These are phyloP conservation scores for Salvia splendens DNA, from an alignment of 257 asterid species.

Conservation along the genomic window DNA sequence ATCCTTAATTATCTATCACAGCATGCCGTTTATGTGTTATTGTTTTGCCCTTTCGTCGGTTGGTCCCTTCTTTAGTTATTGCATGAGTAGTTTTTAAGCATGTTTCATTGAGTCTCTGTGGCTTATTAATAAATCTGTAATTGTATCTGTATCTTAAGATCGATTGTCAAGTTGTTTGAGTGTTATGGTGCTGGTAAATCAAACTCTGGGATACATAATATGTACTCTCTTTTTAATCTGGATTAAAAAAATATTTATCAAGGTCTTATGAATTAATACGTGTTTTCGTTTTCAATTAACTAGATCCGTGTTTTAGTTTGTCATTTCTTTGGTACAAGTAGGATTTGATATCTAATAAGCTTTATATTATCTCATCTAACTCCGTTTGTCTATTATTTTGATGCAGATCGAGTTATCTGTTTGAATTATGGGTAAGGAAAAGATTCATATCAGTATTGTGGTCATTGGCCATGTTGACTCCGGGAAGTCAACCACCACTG, in stretches of 20 bases:
- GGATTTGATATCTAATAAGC: too few species aligned
- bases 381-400: background rate
- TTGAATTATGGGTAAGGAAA: conserved; percentile 46
- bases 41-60: background rate
- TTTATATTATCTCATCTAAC: background rate
- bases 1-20: background rate
- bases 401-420: background rate
- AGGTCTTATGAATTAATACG: too few species aligned
- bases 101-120: background rate
- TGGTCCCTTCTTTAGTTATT: background rate
- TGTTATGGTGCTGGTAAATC: too few species aligned
- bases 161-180: too few species aligned
- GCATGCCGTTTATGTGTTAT: background rate
- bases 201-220: too few species aligned
- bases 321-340: too few species aligned
- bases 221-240: too few species aligned
- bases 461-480: conserved; percentile 61
- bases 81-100: background rate
- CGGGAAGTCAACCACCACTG: conserved; percentile 58
- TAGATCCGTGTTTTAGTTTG: too few species aligned
- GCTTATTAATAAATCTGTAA: too few species aligned
- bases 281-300: too few species aligned
- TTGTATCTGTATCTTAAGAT: too few species aligned
- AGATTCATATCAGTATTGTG: conserved; percentile 51
- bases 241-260: too few species aligned